Conservation (phyloP, 257 asterid species). For the Verbena officinalis region DNA sequence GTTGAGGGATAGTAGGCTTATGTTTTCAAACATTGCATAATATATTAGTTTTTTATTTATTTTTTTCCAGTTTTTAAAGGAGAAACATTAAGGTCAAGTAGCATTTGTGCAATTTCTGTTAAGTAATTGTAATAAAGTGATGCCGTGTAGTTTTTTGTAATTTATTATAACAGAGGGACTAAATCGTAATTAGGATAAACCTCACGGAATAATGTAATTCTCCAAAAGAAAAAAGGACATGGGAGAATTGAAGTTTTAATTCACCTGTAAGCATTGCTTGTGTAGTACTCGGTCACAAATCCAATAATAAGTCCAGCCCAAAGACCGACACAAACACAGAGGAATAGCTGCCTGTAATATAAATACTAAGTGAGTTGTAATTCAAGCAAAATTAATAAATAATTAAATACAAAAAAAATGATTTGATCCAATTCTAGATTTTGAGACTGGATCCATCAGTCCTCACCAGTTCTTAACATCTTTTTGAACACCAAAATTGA, state of each 20-base stretch:
- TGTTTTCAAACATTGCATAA: too few species aligned
- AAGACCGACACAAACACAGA: slow-evolving; percentile 90
- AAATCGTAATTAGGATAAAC: too few species aligned
- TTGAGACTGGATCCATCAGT: background rate
- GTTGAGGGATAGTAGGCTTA: too few species aligned
- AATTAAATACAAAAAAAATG: background rate
- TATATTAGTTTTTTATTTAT: too few species aligned
- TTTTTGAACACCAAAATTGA: slow-evolving; percentile 80
- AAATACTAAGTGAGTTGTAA: slow-evolving; percentile 9
- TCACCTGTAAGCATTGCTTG: slow-evolving; percentile 96
- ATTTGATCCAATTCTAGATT: background rate
- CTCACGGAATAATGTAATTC: too few species aligned
- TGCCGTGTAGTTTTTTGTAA: too few species aligned
- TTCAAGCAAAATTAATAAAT: background rate
- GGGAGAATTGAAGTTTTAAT: background rate
- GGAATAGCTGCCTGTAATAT: slow-evolving; percentile 76
- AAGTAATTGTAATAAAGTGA: too few species aligned
- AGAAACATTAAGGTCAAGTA: too few species aligned
- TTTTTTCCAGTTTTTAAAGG: too few species aligned
- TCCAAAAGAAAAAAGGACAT: background rate
- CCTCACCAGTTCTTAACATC: slow-evolving; percentile 69
- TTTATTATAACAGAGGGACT: too few species aligned
- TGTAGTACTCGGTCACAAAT: slow-evolving; percentile 83
- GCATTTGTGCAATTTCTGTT: too few species aligned
- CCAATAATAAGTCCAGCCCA: slow-evolving; percentile 98